Base-by-base conservation (phyloP, 495 filamentous ascomycete species). In the Neurospora sp. region DNA sequence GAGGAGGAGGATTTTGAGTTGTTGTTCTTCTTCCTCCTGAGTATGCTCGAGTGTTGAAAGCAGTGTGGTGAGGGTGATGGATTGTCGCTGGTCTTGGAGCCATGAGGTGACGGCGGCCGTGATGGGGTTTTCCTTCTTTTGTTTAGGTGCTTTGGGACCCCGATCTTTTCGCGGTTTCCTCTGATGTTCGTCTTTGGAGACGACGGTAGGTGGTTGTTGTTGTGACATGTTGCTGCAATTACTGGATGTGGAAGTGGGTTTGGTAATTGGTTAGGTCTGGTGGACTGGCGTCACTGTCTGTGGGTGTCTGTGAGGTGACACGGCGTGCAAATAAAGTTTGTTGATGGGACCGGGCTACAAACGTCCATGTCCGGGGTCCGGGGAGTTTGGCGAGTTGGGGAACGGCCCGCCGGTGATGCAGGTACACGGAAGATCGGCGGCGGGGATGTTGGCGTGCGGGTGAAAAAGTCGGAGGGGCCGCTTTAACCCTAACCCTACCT, bases 121-220 rank as follows among this genome's bases (percentile, higher is more conserved):
- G 40, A 83, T 81, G 9, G 80, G 78, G n/a, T 77, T 80, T 53
- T 72, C 12, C 7, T 76, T 75, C 22, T 72, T 75, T 38, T 76
- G 75, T 41, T 77, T 80, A 10, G 59, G 35, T n/a, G 39, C 69
- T 8, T 70, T 73, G 35, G 70, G 45, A 18, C 47, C 59, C 18
- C 39, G 8, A 59, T 70, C 10, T 65, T 18, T 61, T 31, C 47
- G 44, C 16, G 41, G 41, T 42, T 42, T 5, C 40, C 40, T 41
- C 14, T 41, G 40, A 16, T 16, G 40, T 41, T 41, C 40, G 40
- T 41, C 40, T 41, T 12, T 45, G 42, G 42, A 45, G 42, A n/a
- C 42, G 42, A 10, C 4, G n/a, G 20, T 3, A 3, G 47, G 22
- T 1, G 9, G 3, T 16, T 31, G 47, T 59, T 31, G 10, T 59